Evolutionary conservation across 2,329 filamentous ascomycete species (phyloP).

Genomic region (Pochonia chlamydosporia): DNA sequence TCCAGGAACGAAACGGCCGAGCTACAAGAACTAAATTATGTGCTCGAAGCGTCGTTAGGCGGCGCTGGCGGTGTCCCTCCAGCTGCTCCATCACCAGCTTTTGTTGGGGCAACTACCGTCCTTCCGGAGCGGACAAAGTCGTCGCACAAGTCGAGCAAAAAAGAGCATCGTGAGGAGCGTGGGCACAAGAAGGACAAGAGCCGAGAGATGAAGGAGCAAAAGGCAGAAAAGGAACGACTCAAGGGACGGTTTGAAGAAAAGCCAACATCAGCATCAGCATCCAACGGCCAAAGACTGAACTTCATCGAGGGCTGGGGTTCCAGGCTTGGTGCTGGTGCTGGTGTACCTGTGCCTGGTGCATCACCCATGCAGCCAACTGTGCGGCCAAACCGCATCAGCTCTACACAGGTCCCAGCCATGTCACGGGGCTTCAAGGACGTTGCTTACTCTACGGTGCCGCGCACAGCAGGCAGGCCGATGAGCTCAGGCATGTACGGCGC

Average conservation of each 20-base stretch:
- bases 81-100: conserved; percentile 16
- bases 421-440: no score
- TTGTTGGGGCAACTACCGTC: conserved; percentile 18
- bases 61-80: conserved; percentile 1
- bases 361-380: no score
- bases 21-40: conserved; percentile 20
- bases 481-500: not conserved
- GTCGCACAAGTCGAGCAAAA: conserved; percentile 21
- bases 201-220: conserved; percentile 12
- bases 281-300: conserved; percentile 22
- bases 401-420: no score
- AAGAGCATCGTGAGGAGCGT: conserved; percentile 19
- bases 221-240: conserved; percentile 30
- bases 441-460: conserved; percentile 23
- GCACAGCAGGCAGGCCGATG: not conserved
- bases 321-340: conserved; percentile 10
- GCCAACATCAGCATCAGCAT: conserved; percentile 6
- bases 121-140: conserved; percentile 22
- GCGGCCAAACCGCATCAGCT: no score
- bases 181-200: conserved; percentile 15
- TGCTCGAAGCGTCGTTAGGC: no score
- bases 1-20: conserved; percentile 1
- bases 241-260: conserved; percentile 31
- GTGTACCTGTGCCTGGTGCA: no score
- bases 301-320: conserved; percentile 21